Evolutionary conservation across 2,329 filamentous ascomycete genomes (phyloP), one percentile per base, ranked within the genome.

Genomic region (Leptographium radiaticola): DNA sequence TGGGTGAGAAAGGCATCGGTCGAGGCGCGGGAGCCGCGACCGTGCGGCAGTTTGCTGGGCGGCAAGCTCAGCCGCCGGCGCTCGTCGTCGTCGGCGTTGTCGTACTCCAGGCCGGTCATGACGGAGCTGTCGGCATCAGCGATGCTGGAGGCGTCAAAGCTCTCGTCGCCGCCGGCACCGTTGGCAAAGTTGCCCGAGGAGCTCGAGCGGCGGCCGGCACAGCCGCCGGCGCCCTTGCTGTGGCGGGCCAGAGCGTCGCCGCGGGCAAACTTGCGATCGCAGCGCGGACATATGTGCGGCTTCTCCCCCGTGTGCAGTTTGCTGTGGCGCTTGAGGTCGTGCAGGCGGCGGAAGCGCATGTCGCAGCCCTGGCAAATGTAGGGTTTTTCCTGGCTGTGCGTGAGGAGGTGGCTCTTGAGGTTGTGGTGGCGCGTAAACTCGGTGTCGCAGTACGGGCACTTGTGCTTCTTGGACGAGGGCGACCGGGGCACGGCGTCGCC

Each of bases 391-490:
- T 98, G 91, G 63, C 90, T 96, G 68, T 97, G 93, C 0, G 93
- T 97, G 65, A 98, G 80, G 55, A 98, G 78, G 71, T 98, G 93
- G 61, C 89, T 96, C 71, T 97, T 98, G 33, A 97, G 79, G 64
- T 98, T 97, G 67, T 97, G 93, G 66, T 97, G 93, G 46, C 93
- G 82, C 33, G 93, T 98, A 62, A 98, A 98, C 64, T 95, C 93
- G 6, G 93, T 96, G 42, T 89, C 82, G 74, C 93, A 98, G 67
- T 95, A 95, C 0, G 89, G 91, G 65, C 93, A 98, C 68, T 93
- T 95, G 72, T 98, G 91, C 64, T 93, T 91, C 71, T 95, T 96
- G 1, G 86, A 83, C 5, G 89, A 87, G 0, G 86, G 84, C 7
- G 89, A 88, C 61, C 81, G 80, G 49, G 83, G 81, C 53, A 73